Evolutionary conservation across 2,329 filamentous ascomycete genomes (phyloP).

Genomic region (Aspergillus quadrilineatus): DNA sequence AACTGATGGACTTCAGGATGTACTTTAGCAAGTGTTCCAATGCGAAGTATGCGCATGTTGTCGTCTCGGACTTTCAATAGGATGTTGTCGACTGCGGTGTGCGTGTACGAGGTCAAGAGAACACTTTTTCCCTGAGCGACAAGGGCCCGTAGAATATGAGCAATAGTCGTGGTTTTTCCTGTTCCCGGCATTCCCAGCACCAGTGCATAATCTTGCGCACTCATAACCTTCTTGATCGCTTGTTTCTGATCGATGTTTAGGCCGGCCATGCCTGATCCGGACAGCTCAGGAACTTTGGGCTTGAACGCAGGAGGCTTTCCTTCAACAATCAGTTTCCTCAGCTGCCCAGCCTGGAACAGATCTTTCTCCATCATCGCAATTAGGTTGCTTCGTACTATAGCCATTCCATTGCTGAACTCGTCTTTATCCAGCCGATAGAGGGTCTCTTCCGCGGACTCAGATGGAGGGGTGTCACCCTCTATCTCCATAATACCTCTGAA

Average conservation of each 20-base stretch:
- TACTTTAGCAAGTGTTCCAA: conserved; percentile 81
- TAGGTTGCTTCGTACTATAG: conserved; percentile 88
- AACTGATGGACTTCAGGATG: conserved; percentile 86
- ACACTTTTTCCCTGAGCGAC: conserved; percentile 89
- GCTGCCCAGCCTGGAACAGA: conserved; percentile 66
- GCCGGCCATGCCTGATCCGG: conserved; percentile 55
- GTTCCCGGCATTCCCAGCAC: conserved; percentile 98
- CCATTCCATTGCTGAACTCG: conserved; percentile 98
- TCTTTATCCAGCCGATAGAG: conserved; percentile 91
- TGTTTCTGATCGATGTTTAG: conserved; percentile 85
- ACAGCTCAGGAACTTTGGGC: conserved; percentile 58
- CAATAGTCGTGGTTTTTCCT: conserved; percentile 96
- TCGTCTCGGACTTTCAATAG: conserved; percentile 83
- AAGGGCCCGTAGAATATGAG: conserved; percentile 90
- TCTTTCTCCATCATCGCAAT: conserved; percentile 86
- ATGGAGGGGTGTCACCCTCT: conserved; percentile 48
- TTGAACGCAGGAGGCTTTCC: conserved; percentile 72
- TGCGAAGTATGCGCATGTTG: conserved; percentile 74
- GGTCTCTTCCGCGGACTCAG: conserved; percentile 51
- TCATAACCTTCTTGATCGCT: conserved; percentile 94
- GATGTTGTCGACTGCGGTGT: conserved; percentile 98
- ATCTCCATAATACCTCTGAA: conserved; percentile 94
- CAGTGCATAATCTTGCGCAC: conserved; percentile 90
- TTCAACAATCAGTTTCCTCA: conserved; percentile 79
- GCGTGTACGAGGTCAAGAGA: conserved; percentile 90